phyloP scores from a whole-genome alignment of 176 grass and related monocot genomes.

The Triticum dicoccoides region DNA sequence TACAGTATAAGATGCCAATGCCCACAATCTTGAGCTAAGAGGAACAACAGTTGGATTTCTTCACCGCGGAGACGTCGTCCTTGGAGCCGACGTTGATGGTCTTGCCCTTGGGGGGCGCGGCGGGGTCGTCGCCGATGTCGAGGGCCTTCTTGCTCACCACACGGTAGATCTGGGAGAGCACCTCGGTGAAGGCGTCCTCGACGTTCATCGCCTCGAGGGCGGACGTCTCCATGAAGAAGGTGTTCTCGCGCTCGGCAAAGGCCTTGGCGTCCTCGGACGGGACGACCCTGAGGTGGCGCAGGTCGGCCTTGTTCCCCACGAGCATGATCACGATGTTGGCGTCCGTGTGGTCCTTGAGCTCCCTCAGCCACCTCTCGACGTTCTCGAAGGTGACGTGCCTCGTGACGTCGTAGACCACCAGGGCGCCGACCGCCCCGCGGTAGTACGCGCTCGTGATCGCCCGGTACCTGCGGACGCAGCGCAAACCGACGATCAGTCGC shows the following conservation, averaged over 20 bases:
- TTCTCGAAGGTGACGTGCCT: conserved; percentile 67
- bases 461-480: conserved; percentile 40
- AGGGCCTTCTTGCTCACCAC: conserved; percentile 68
- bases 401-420: conserved; percentile 54
- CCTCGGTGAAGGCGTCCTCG: conserved; percentile 55
- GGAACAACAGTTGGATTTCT: conserved; percentile 53
- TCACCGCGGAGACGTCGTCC: conserved; percentile 61
- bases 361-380: conserved; percentile 67
- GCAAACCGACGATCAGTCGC: neutral
- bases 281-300: conserved; percentile 60
- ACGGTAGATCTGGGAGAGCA: conserved; percentile 58
- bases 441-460: conserved; percentile 76
- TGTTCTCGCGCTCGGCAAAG: conserved; percentile 51
- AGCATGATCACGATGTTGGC: conserved; percentile 73
- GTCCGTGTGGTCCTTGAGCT: conserved; percentile 63
- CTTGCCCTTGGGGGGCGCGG: conserved; percentile 42
- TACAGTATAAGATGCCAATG: conserved; percentile 5
- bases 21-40: conserved; percentile 27
- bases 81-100: conserved; percentile 41
- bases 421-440: conserved; percentile 54
- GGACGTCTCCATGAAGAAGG: conserved; percentile 70
- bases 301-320: conserved; percentile 63
- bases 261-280: conserved; percentile 38
- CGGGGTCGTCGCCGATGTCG: conserved; percentile 44
- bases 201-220: conserved; percentile 60